These are phyloP conservation scores for Cercospora berteroae DNA, from an alignment of 2,329 filamentous ascomycete genomes.

Conservation along the genomic window DNA sequence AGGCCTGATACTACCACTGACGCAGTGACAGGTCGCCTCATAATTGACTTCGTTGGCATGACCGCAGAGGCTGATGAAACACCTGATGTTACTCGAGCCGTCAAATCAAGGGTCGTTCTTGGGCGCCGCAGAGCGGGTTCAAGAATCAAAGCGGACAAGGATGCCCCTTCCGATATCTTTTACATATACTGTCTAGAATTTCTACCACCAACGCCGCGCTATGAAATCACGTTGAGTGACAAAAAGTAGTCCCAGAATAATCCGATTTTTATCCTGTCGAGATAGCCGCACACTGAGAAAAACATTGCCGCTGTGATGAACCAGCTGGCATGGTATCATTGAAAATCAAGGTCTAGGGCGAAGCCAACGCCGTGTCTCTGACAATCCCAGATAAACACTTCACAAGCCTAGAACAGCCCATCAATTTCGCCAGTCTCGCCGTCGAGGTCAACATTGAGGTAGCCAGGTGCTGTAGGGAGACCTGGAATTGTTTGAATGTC, in stretches of 20 bases:
- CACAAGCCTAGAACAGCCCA: constrained; percentile 70
- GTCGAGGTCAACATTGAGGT: constrained; percentile 81
- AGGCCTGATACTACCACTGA: neutral
- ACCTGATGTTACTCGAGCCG: neutral
- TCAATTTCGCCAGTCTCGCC: constrained; percentile 54
- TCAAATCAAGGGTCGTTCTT: neutral
- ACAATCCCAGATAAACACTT: neutral
- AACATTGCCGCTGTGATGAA: constrained; percentile 25
- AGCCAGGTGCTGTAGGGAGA: constrained; percentile 89
- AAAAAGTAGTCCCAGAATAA: constrained; percentile 3
- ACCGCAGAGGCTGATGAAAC: neutral
- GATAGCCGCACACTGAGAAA: constrained; percentile 2
- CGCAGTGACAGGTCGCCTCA: neutral
- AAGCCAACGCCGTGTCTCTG: neutral
- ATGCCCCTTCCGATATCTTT: neutral
- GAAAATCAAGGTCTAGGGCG: neutral
- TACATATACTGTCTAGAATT: neutral
- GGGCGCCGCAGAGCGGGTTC: neutral
- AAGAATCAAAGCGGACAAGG: neutral
- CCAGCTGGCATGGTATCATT: constrained; percentile 18
- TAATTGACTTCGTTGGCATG: neutral
- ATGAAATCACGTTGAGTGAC: constrained; percentile 27
- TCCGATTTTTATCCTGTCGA: constrained; percentile 5
- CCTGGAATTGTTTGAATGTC: constrained; percentile 99
- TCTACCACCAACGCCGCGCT: constrained; percentile 26